phyloP scores from a whole-genome alignment of 2,329 filamentous ascomycete genomes.

The Claviceps citrina region DNA sequence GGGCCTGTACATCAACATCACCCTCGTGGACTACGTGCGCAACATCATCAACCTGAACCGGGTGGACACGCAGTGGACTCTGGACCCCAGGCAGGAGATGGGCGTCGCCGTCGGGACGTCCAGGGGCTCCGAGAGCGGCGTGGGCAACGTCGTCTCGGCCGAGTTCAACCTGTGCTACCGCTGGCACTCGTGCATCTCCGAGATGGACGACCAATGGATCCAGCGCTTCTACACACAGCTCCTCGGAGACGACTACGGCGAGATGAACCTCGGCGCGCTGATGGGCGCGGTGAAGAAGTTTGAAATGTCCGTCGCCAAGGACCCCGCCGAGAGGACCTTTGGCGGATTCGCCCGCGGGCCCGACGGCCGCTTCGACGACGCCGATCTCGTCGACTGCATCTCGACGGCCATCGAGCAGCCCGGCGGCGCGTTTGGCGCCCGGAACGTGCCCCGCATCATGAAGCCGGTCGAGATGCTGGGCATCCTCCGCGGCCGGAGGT shows the following conservation, averaged over 20 bases:
- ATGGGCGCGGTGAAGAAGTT: constrained; percentile 47
- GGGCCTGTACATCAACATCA: constrained; percentile 66
- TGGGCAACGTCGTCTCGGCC: constrained; percentile 70
- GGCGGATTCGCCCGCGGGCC: constrained; percentile 46
- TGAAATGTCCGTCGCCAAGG: constrained; percentile 42
- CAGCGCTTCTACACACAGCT: constrained; percentile 49
- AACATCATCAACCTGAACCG: constrained; percentile 51
- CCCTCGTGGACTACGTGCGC: constrained; percentile 61
- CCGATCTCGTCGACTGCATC: constrained; percentile 59
- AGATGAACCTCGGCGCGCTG: constrained; percentile 45
- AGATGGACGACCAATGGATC: constrained; percentile 66
- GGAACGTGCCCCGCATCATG: constrained; percentile 59
- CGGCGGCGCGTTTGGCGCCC: constrained; percentile 58
- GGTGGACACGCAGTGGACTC: constrained; percentile 59
- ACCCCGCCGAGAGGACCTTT: constrained; percentile 56
- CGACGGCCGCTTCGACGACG: constrained; percentile 58
- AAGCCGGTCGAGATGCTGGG: constrained; percentile 65
- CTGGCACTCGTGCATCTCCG: constrained; percentile 66
- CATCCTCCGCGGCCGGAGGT: constrained; percentile 60
- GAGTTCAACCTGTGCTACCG: constrained; percentile 84
- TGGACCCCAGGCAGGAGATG: constrained; percentile 61
- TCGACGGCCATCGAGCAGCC: constrained; percentile 57
- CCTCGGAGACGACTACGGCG: constrained; percentile 38
- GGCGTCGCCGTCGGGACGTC: constrained; percentile 37
- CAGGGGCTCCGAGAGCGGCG: constrained; percentile 49